Percentiles rank a stretch among this genome's conserved stretches.
These are phyloP conservation scores for Umbelopsis vinacea DNA, from an alignment of 192 early-diverging fungal genomes.

Conservation along the genomic window DNA sequence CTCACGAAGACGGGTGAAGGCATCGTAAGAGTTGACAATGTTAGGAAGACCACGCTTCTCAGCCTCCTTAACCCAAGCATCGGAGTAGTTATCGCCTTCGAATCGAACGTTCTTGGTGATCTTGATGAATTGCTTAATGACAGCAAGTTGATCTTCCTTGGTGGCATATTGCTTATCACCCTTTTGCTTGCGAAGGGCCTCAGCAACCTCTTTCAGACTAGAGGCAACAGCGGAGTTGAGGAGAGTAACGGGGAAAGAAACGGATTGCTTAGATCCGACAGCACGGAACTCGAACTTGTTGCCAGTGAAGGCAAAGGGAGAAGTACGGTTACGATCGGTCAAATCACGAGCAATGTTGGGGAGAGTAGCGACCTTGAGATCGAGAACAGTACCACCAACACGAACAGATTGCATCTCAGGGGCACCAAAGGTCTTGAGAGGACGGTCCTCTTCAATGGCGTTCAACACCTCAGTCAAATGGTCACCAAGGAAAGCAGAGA, in stretches of 20 bases:
- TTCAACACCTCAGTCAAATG: conserved; percentile 96
- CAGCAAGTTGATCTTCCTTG: conserved; percentile 85
- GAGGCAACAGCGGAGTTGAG: conserved; percentile 92
- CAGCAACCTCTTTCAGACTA: conserved; percentile 76
- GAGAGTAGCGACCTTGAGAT: conserved; percentile 93
- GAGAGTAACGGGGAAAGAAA: conserved; percentile 93
- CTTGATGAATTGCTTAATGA: conserved; percentile 86
- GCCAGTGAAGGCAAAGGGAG: conserved; percentile 98
- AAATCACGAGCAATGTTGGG: conserved; percentile 93
- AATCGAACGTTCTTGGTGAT: conserved; percentile 87
- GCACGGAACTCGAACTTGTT: conserved; percentile 99
- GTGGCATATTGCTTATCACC: conserved; percentile 78
- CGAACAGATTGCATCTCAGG: conserved; percentile 91
- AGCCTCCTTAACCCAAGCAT: conserved; percentile 92
- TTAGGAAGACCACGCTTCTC: conserved; percentile 94
- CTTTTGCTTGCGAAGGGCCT: conserved; percentile 77
- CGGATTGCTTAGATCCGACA: conserved; percentile 97
- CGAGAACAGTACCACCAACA: conserved; percentile 94
- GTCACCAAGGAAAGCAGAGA: conserved; percentile 97
- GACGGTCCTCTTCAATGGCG: conserved; percentile 87
- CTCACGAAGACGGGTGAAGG: conserved; percentile 82
- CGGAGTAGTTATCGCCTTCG: conserved; percentile 98
- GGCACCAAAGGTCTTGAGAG: conserved; percentile 84
- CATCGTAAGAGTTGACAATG: conserved; percentile 88
- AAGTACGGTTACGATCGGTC: conserved; percentile 99